Percentiles rank a stretch among this genome's conserved stretches.
Evolutionary conservation across 2,329 filamentous ascomycete species (phyloP).

Genomic region (Fusarium chuoi): DNA sequence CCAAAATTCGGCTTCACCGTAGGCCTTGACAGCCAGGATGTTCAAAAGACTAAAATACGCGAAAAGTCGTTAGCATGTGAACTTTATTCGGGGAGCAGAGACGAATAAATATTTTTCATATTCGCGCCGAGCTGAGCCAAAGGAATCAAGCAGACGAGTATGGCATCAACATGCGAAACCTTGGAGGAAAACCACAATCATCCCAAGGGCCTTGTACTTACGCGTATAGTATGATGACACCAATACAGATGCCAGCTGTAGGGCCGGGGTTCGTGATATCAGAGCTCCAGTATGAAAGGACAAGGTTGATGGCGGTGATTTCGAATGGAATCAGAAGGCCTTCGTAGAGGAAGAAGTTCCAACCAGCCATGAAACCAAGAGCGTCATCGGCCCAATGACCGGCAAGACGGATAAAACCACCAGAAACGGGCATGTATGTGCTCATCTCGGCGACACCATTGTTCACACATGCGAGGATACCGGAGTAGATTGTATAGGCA

Average conservation of each 20-base stretch:
- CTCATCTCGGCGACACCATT: slow-evolving; percentile 74
- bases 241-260: slow-evolving; percentile 70
- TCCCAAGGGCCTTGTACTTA: slow-evolving; percentile 50
- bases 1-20: slow-evolving; percentile 79
- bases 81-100: slow-evolving; percentile 3
- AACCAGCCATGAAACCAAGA: slow-evolving; percentile 63
- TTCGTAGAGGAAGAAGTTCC: slow-evolving; percentile 59
- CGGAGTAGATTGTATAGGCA: slow-evolving; percentile 66
- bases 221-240: slow-evolving; percentile 66
- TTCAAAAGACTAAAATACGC: slow-evolving; percentile 63
- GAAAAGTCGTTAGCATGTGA: slow-evolving; percentile 41
- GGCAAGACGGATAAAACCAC: slow-evolving; percentile 72
- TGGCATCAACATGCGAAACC: slow-evolving; percentile 8
- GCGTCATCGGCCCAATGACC: slow-evolving; percentile 75
- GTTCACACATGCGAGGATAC: slow-evolving; percentile 69
- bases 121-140: not conserved
- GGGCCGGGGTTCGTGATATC: slow-evolving; percentile 70
- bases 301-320: slow-evolving; percentile 55
- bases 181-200: not conserved
- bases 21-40: slow-evolving; percentile 72
- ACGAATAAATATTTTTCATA: slow-evolving; percentile 10
- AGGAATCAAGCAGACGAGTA: not conserved
- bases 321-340: slow-evolving; percentile 57
- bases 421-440: slow-evolving; percentile 69
- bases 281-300: slow-evolving; percentile 54